phyloP scores from a whole-genome alignment of 306 rosid species.

The Fagus sylvatica region DNA sequence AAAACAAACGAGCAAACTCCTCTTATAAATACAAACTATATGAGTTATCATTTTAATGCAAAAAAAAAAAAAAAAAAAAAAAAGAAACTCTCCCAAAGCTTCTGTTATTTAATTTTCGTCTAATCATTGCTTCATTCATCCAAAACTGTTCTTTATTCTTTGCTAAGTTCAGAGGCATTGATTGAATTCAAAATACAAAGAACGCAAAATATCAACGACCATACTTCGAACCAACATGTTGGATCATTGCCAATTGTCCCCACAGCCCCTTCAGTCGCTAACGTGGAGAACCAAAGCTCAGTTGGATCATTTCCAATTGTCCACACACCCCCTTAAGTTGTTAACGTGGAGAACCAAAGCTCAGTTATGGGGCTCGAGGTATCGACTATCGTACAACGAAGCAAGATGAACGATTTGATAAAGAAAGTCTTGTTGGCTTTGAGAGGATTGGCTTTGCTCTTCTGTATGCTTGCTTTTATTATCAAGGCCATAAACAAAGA shows the following conservation, averaged over 20 bases:
- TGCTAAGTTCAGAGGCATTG: no score
- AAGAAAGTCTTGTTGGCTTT: slow-evolving; percentile 49
- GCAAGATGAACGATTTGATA: slow-evolving; percentile 62
- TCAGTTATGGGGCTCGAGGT: slow-evolving; percentile 13
- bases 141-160: not conserved
- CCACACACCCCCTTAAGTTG: not conserved
- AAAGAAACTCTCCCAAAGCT: no score
- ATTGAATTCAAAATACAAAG: no score
- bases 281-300: slow-evolving; percentile 19
- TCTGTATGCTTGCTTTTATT: slow-evolving; percentile 53
- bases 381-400: slow-evolving; percentile 40
- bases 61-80: no score
- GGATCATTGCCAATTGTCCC: slow-evolving; percentile 32
- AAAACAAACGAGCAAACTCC: no score
- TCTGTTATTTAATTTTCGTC: slow-evolving; percentile 2
- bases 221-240: slow-evolving; percentile 30
- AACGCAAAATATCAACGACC: not conserved
- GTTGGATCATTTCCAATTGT: slow-evolving; percentile 30
- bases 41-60: no score
- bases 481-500: slow-evolving; percentile 66
- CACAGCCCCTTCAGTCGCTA: not conserved
- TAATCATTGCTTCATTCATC: not conserved
- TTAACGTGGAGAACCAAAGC: slow-evolving; percentile 10
- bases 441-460: slow-evolving; percentile 53
- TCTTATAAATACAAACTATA: no score